Percentiles rank a stretch among this genome's conserved stretches.
Evolutionary conservation across 768 basidiomycete species (phyloP).

Genomic region (Megacollybia marginata): DNA sequence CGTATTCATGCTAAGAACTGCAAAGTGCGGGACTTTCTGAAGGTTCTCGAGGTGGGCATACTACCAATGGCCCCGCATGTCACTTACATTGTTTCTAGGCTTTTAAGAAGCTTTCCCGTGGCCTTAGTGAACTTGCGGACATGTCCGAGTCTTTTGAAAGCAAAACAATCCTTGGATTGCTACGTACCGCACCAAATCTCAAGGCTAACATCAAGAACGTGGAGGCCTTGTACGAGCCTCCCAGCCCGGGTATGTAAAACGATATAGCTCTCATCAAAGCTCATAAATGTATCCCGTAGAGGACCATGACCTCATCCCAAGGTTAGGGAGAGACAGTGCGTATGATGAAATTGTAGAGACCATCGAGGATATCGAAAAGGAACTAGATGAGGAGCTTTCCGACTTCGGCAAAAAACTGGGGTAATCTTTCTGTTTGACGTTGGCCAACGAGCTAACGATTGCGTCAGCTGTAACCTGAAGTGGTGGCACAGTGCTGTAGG

Average conservation of each 20-base stretch:
- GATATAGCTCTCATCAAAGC: background rate
- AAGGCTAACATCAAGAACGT: constrained; percentile 64
- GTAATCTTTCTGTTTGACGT: constrained; percentile 28
- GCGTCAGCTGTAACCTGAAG: constrained; percentile 34
- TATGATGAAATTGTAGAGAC: constrained; percentile 75
- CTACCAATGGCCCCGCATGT: background rate
- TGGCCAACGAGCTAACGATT: constrained; percentile 12
- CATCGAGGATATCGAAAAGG: constrained; percentile 62
- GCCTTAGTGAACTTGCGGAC: constrained; percentile 55
- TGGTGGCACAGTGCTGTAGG: constrained; percentile 80
- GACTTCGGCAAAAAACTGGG: constrained; percentile 61
- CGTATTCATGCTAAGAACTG: constrained; percentile 92
- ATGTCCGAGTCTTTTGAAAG: constrained; percentile 71
- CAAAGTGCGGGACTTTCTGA: constrained; percentile 80
- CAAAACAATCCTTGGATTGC: constrained; percentile 62
- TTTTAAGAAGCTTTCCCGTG: constrained; percentile 67
- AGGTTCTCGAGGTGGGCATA: constrained; percentile 59
- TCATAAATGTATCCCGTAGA: constrained; percentile 27
- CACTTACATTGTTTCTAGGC: constrained; percentile 33
- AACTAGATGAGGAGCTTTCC: constrained; percentile 61
- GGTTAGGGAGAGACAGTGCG: constrained; percentile 75
- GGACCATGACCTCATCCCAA: constrained; percentile 67
- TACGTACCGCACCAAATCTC: constrained; percentile 80
- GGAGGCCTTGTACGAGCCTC: constrained; percentile 58
- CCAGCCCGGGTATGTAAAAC: constrained; percentile 16